Conservation (phyloP, 768 basidiomycete genomes). For the Xanthoconium purpureum region DNA sequence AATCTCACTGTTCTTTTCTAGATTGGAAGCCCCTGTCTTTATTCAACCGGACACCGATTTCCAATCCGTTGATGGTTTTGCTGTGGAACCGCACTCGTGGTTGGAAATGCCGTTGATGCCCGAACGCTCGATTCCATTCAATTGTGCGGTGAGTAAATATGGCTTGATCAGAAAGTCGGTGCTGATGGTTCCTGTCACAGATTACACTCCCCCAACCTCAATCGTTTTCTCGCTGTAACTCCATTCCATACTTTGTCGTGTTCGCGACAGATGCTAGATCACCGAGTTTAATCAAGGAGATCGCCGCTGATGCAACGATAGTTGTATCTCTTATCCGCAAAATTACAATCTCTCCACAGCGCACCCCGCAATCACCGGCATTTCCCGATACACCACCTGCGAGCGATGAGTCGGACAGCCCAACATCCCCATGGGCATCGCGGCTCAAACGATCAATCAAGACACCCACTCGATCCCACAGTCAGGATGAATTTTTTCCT, state of each 20-base stretch:
- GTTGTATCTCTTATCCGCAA: constrained; percentile 64
- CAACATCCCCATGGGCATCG: constrained; percentile 3
- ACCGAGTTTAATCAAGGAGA: constrained; percentile 53
- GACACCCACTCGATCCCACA: constrained; percentile 15
- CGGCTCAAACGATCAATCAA: constrained; percentile 32
- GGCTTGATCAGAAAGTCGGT: not conserved
- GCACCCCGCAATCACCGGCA: constrained; percentile 39
- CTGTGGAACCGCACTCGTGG: constrained; percentile 52
- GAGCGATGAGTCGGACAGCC: constrained; percentile 43
- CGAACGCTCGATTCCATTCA: constrained; percentile 61
- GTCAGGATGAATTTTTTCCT: constrained; percentile 5
- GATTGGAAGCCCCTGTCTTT: constrained; percentile 63
- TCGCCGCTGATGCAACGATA: constrained; percentile 68
- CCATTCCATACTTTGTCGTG: constrained; percentile 71
- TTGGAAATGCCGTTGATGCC: constrained; percentile 63
- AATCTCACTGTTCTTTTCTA: constrained; percentile 25
- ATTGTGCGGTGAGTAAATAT: constrained; percentile 56
- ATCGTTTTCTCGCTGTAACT: constrained; percentile 56
- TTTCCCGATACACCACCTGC: constrained; percentile 49
- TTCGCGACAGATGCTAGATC: constrained; percentile 65
- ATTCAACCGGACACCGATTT: constrained; percentile 60
- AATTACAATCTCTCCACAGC: constrained; percentile 47
- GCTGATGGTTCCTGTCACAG: constrained; percentile 24
- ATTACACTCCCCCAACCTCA: constrained; percentile 62
- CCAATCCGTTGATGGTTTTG: constrained; percentile 50